phyloP scores from a whole-genome alignment of 768 basidiomycete genomes.

The Termitomyces sp. region DNA sequence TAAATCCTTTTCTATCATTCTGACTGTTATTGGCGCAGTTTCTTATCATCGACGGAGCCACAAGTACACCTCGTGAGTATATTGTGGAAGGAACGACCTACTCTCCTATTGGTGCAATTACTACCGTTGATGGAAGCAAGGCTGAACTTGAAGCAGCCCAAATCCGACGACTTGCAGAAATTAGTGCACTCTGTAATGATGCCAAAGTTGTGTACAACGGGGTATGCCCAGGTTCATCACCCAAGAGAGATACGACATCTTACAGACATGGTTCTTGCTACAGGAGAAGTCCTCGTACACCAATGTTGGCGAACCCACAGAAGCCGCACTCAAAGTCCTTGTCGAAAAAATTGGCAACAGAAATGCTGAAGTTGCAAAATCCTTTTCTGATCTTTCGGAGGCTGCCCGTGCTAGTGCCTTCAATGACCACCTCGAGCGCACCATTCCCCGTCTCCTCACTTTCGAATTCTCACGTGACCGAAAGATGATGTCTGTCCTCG shows the following conservation, averaged over 20 bases:
- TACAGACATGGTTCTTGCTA: background rate
- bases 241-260: background rate
- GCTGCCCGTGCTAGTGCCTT: slow-evolving; percentile 72
- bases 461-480: slow-evolving; percentile 98
- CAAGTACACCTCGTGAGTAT: slow-evolving; percentile 55
- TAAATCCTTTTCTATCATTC: background rate
- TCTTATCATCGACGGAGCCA: slow-evolving; percentile 55
- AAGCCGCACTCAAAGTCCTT: slow-evolving; percentile 92
- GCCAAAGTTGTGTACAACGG: slow-evolving; percentile 81
- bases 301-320: slow-evolving; percentile 94
- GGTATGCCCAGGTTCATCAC: slow-evolving; percentile 34
- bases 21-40: slow-evolving; percentile 44
- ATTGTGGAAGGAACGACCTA: slow-evolving; percentile 90
- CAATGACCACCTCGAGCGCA: slow-evolving; percentile 75
- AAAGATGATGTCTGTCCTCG: slow-evolving; percentile 99
- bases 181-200: slow-evolving; percentile 92
- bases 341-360: slow-evolving; percentile 89
- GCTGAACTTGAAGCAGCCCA: slow-evolving; percentile 61
- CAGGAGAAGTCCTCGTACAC: slow-evolving; percentile 77
- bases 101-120: slow-evolving; percentile 76
- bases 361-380: slow-evolving; percentile 49
- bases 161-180: slow-evolving; percentile 83
- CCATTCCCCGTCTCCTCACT: slow-evolving; percentile 77
- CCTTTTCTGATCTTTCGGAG: slow-evolving; percentile 50
- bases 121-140: slow-evolving; percentile 57